phyloP scores from a whole-genome alignment of 2,329 filamentous ascomycete species.

The Amphichorda felina region DNA sequence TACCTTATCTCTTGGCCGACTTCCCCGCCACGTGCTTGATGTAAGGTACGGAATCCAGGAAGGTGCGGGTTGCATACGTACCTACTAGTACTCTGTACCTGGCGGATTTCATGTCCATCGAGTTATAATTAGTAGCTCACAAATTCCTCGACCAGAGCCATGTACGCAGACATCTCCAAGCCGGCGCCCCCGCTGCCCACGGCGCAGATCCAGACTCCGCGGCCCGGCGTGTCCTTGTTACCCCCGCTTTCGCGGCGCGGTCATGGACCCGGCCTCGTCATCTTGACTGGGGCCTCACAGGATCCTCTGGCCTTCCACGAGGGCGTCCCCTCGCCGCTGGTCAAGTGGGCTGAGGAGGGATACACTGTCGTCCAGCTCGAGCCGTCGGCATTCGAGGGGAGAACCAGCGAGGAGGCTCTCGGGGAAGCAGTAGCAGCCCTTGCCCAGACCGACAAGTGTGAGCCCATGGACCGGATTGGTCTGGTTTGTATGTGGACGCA shows the following conservation, averaged over 20 bases:
- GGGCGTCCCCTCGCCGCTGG: conserved; percentile 37
- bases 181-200: conserved; percentile 13
- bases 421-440: conserved; percentile 9
- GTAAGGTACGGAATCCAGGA: too few species aligned
- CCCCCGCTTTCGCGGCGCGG: conserved; percentile 20
- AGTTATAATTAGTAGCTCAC: too few species aligned
- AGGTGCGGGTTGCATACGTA: too few species aligned
- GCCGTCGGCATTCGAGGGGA: conserved; percentile 8
- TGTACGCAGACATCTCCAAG: conserved; percentile 14
- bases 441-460: conserved; percentile 13
- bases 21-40: too few species aligned
- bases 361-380: conserved; percentile 47
- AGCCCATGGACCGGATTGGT: conserved; percentile 24
- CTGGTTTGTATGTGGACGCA: conserved; percentile 16
- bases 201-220: conserved; percentile 7
- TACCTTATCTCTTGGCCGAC: too few species aligned
- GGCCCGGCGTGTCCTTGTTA: conserved; percentile 12
- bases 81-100: too few species aligned
- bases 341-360: conserved; percentile 64
- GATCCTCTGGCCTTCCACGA: conserved; percentile 10
- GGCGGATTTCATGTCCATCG: too few species aligned
- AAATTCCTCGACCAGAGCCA: too few species aligned
- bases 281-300: conserved; percentile 12
- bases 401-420: conserved; percentile 6
- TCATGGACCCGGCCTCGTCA: conserved; percentile 21